Evolutionary conservation across 2,329 filamentous ascomycete genomes (phyloP).

Genomic region (Endothia cerciana): DNA sequence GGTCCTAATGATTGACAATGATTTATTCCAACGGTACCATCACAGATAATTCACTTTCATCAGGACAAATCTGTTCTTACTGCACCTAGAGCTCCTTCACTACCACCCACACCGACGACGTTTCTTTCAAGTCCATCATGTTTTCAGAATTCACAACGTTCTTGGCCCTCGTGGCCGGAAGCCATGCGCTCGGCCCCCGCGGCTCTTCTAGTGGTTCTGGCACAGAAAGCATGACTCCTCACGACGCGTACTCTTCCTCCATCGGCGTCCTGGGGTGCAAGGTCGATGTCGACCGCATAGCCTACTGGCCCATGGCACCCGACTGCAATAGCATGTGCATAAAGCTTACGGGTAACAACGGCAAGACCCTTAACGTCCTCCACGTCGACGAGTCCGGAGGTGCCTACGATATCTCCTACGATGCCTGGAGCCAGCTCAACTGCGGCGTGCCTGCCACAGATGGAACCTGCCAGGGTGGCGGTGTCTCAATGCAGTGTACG

Average conservation of each 20-base stretch:
- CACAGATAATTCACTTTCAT: too few species aligned
- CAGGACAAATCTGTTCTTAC: neutral
- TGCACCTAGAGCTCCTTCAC: neutral
- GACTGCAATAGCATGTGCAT: conserved; percentile 62
- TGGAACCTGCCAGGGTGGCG: conserved; percentile 52
- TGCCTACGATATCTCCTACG: conserved; percentile 63
- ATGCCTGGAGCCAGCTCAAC: conserved; percentile 63
- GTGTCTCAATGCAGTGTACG: conserved; percentile 48
- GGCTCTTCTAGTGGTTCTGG: conserved; percentile 6
- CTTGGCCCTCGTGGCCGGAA: conserved; percentile 2
- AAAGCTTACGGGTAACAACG: conserved; percentile 50
- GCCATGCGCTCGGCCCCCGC: neutral
- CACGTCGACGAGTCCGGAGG: conserved; percentile 60
- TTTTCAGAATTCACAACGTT: neutral
- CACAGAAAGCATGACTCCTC: conserved; percentile 52
- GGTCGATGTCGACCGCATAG: conserved; percentile 62
- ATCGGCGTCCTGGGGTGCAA: conserved; percentile 64
- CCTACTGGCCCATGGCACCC: conserved; percentile 60
- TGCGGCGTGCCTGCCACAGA: conserved; percentile 53
- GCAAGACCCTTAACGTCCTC: conserved; percentile 59
- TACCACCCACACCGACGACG: neutral
- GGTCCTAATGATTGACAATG: neutral
- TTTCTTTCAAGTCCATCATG: neutral
- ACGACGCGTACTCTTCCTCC: conserved; percentile 60
- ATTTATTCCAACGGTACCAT: neutral